Conservation (phyloP, 306 rosid species). For the Fragaria iinumae region DNA sequence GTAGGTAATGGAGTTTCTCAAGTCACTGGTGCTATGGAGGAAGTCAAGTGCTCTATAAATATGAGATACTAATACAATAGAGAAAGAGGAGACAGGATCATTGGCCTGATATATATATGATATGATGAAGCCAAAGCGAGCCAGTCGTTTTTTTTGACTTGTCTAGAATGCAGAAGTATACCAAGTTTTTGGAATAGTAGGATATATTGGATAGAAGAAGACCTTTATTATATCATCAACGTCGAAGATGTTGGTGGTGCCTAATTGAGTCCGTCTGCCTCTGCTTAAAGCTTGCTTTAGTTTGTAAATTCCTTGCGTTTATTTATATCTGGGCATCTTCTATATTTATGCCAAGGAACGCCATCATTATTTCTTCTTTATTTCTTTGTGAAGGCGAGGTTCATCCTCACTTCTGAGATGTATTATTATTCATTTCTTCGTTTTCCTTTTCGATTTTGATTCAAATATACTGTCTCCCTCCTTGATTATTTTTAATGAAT, state of each 20-base stretch:
- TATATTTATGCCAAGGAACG: background rate
- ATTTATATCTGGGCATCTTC: background rate
- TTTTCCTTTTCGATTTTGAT: constrained; percentile 8
- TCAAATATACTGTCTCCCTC: background rate
- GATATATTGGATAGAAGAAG: constrained; percentile 36
- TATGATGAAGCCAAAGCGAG: constrained; percentile 28
- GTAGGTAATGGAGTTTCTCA: constrained; percentile 94
- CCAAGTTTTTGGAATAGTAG: constrained; percentile 36
- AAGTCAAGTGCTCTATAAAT: constrained; percentile 51
- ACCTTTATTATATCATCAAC: constrained; percentile 20
- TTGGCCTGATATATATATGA: constrained; percentile 28
- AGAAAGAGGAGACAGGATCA: constrained; percentile 38
- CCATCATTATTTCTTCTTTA: constrained; percentile 6
- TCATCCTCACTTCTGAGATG: background rate
- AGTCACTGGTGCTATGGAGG: constrained; percentile 71
- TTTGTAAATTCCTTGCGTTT: constrained; percentile 44
- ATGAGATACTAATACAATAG: constrained; percentile 29
- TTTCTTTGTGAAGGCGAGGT: constrained; percentile 4
- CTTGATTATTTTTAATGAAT: background rate
- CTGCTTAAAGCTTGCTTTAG: constrained; percentile 41
- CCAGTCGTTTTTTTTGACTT: constrained; percentile 21
- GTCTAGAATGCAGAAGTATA: constrained; percentile 23
- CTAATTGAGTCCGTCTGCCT: constrained; percentile 8
- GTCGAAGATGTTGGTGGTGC: constrained; percentile 24
- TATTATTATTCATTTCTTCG: background rate